These are phyloP conservation scores for Mycena belliarum DNA, from an alignment of 768 basidiomycete genomes.

Conservation along the genomic window DNA sequence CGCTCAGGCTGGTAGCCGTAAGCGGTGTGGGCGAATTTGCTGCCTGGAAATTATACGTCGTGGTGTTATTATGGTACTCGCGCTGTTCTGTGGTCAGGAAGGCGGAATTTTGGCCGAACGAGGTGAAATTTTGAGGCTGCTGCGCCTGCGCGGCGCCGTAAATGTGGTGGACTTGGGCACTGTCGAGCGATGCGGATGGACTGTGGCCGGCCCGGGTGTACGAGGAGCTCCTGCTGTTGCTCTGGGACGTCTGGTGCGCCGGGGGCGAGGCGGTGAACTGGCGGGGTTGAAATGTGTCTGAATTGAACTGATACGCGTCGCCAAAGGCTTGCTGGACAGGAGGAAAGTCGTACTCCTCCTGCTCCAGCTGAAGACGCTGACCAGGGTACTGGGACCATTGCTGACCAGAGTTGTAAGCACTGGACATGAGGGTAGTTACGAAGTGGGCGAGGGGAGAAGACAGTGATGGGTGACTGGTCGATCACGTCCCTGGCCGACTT, in stretches of 20 bases:
- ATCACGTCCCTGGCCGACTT: not conserved
- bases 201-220: slow-evolving; percentile 9
- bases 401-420: slow-evolving; percentile 2
- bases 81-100: slow-evolving; percentile 18
- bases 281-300: slow-evolving; percentile 19
- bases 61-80: slow-evolving; percentile 20
- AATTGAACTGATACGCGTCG: slow-evolving; percentile 15
- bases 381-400: slow-evolving; percentile 13
- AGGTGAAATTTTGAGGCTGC: slow-evolving; percentile 3
- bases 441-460: not conserved
- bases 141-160: not conserved
- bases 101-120: slow-evolving; percentile 7
- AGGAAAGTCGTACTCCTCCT: slow-evolving; percentile 34
- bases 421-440: slow-evolving; percentile 1
- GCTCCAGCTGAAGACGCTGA: slow-evolving; percentile 37
- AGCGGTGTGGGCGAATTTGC: slow-evolving; percentile 3
- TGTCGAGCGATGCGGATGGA: slow-evolving; percentile 14
- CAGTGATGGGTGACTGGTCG: not conserved
- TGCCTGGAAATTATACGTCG: slow-evolving; percentile 15
- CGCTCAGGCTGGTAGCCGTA: slow-evolving; percentile 16
- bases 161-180: not conserved
- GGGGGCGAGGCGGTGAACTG: slow-evolving; percentile 14
- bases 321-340: slow-evolving; percentile 12
- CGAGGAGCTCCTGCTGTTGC: slow-evolving; percentile 5
- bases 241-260: not conserved